Evolutionary conservation across 2,329 filamentous ascomycete genomes (phyloP).

Genomic region (Raffaelea ambrosiae): DNA sequence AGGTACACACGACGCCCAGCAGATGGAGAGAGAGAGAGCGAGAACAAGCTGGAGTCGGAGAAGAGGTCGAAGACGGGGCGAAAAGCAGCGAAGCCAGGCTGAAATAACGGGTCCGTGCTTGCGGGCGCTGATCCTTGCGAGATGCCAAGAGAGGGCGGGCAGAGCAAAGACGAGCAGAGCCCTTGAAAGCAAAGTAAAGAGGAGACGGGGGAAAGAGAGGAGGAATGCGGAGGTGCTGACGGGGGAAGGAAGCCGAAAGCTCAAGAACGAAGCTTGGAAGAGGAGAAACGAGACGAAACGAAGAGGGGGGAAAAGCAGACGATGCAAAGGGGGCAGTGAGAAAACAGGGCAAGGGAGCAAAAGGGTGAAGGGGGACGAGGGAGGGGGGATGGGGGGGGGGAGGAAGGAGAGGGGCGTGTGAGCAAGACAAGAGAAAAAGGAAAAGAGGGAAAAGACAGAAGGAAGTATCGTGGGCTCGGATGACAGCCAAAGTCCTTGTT

Average conservation of each 20-base stretch:
- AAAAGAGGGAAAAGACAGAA: neutral
- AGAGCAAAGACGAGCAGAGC: too few relatives aligned
- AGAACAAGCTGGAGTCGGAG: neutral
- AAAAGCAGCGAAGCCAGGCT: neutral
- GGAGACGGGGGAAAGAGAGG: neutral
- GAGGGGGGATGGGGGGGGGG: neutral
- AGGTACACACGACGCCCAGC: too few relatives aligned
- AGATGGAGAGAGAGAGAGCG: neutral
- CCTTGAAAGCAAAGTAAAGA: neutral
- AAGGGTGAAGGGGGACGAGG: neutral
- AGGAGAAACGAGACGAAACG: neutral
- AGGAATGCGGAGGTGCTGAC: too few relatives aligned
- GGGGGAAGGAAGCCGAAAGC: constrained; percentile 1
- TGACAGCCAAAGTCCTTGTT: neutral
- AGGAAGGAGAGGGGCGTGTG: neutral
- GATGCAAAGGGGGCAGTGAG: neutral
- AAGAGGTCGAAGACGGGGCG: neutral
- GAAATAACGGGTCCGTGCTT: neutral
- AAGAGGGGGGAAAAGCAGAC: neutral
- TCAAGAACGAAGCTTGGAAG: neutral
- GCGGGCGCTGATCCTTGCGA: too few relatives aligned
- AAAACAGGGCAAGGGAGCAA: neutral
- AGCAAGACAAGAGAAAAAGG: neutral
- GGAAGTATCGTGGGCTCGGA: neutral
- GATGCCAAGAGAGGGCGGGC: too few relatives aligned